A percentile compares a stretch with the other conserved stretches of the same genome.
phyloP scores from a whole-genome alignment of 73 alveolate genomes.

The Paramecium tetraurelia region DNA sequence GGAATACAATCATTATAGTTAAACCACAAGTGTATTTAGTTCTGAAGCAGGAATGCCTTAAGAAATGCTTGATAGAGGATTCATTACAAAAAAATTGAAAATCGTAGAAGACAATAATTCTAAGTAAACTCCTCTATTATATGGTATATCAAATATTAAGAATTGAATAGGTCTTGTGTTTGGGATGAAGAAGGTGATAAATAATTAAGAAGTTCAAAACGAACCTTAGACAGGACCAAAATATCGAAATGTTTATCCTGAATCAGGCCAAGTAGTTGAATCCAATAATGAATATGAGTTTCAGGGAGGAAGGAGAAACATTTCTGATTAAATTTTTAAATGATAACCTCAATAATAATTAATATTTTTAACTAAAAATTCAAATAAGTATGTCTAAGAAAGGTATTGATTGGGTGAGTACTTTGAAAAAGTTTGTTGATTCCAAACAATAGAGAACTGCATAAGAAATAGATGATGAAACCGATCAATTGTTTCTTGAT shows the following conservation, averaged over 20 bases:
- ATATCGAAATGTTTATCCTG: slow-evolving; percentile 25
- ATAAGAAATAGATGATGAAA: slow-evolving; percentile 78
- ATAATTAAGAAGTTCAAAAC: neutral
- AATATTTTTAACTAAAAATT: neutral
- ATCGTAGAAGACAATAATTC: slow-evolving; percentile 73
- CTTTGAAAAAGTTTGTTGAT: slow-evolving; percentile 54
- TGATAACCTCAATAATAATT: neutral
- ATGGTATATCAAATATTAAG: slow-evolving; percentile 49
- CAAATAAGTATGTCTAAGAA: neutral
- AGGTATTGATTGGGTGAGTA: slow-evolving; percentile 46
- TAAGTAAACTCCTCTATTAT: slow-evolving; percentile 81
- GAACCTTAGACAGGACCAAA: neutral
- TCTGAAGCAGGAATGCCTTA: slow-evolving; percentile 94
- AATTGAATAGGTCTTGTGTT: slow-evolving; percentile 58
- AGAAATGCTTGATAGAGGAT: slow-evolving; percentile 90
- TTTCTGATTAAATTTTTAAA: slow-evolving; percentile 29
- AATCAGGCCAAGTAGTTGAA: slow-evolving; percentile 10
- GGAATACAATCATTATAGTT: slow-evolving; percentile 85
- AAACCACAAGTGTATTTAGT: slow-evolving; percentile 80
- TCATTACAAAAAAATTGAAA: slow-evolving; percentile 83
- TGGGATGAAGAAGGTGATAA: slow-evolving; percentile 67
- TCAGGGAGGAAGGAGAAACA: slow-evolving; percentile 37
- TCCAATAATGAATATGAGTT: slow-evolving; percentile 29
- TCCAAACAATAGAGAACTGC: slow-evolving; percentile 61
- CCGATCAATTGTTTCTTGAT: slow-evolving; percentile 80